phyloP scores from a whole-genome alignment of 1,284 basidiomycete species.

The Puccinia novopanici region DNA sequence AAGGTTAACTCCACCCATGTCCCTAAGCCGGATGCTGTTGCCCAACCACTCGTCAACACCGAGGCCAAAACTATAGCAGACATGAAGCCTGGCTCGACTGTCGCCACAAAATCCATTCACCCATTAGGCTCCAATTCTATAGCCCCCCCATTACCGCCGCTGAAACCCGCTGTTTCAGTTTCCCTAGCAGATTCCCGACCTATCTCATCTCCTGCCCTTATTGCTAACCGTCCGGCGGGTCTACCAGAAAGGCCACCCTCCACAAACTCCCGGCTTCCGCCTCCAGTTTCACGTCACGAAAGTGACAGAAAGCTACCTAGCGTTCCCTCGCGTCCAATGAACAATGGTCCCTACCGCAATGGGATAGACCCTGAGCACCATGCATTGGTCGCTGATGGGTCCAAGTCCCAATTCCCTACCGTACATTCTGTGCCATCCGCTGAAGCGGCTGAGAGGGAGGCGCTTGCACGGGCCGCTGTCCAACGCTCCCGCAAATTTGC shows the following conservation, averaged over 20 bases:
- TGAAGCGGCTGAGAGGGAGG: slow-evolving; percentile 43
- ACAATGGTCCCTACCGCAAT: slow-evolving; percentile 20
- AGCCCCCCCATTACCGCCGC: slow-evolving; percentile 13
- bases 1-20: slow-evolving; percentile 9
- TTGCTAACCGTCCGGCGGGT: slow-evolving; percentile 37
- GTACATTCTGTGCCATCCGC: slow-evolving; percentile 28
- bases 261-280: slow-evolving; percentile 1
- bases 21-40: slow-evolving; percentile 45
- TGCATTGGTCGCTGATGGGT: neutral
- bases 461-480: slow-evolving; percentile 46
- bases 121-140: slow-evolving; percentile 43
- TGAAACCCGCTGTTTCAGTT: slow-evolving; percentile 54
- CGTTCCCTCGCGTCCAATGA: slow-evolving; percentile 22
- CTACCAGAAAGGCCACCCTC: slow-evolving; percentile 40
- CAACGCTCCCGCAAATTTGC: slow-evolving; percentile 47
- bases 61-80: slow-evolving; percentile 44
- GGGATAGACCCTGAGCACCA: slow-evolving; percentile 16
- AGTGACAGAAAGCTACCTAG: slow-evolving; percentile 31
- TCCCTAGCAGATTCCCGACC: slow-evolving; percentile 54
- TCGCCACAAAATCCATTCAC: slow-evolving; percentile 52
- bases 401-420: slow-evolving; percentile 6
- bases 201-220: slow-evolving; percentile 30
- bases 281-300: slow-evolving; percentile 28
- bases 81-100: slow-evolving; percentile 50
- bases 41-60: slow-evolving; percentile 51